Conservation (phyloP, 1,284 basidiomycete genomes). For the Acaromyces ingoldii region DNA sequence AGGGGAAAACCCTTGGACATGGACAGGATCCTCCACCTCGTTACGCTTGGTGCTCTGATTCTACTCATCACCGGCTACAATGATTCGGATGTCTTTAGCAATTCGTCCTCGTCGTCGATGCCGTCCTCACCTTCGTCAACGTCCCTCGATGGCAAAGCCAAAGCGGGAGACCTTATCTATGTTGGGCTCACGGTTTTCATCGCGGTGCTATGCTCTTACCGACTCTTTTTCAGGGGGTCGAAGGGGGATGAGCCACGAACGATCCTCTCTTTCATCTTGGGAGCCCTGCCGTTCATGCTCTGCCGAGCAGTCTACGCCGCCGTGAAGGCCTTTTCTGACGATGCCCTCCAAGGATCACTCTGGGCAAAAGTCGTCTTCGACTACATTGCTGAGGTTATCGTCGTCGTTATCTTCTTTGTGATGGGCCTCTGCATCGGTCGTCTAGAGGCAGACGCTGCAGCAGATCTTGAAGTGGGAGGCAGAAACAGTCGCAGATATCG, state of each 20-base stretch:
- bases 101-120: background rate
- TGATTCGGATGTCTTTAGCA: slow-evolving; percentile 1
- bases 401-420: slow-evolving; percentile 1
- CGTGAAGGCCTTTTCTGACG: slow-evolving; percentile 1
- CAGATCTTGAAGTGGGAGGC: too few species aligned
- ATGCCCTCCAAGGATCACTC: slow-evolving; percentile 6
- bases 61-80: slow-evolving; percentile 14
- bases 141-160: slow-evolving; percentile 7
- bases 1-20: background rate
- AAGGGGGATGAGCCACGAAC: background rate
- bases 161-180: slow-evolving; percentile 11
- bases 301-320: slow-evolving; percentile 5
- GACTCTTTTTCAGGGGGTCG: background rate
- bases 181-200: slow-evolving; percentile 5
- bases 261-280: slow-evolving; percentile 6
- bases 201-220: background rate
- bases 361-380: slow-evolving; percentile 9
- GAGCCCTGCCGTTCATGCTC: slow-evolving; percentile 11
- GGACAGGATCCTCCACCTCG: slow-evolving; percentile 6
- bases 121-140: background rate
- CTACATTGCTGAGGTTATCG: slow-evolving; percentile 11
- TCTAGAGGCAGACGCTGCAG: too few species aligned
- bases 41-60: slow-evolving; percentile 8
- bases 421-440: too few species aligned
- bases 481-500: too few species aligned